These are phyloP conservation scores for Peterozyma toletana DNA, from an alignment of 805 yeast species.

Conservation along the genomic window DNA sequence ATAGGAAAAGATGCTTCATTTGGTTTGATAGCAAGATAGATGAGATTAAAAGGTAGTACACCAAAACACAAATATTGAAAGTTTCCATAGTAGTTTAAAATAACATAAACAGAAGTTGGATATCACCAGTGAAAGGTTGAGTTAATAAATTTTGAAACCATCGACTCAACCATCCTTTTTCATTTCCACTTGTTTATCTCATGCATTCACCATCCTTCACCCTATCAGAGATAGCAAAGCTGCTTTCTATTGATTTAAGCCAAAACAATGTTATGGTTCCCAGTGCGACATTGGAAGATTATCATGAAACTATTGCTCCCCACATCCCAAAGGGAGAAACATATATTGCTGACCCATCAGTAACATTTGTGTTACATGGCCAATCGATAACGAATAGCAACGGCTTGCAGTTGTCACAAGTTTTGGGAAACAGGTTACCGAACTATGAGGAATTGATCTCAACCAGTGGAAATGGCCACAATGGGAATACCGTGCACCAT, in stretches of 20 bases:
- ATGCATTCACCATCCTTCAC: too few species aligned
- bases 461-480: slow-evolving; percentile 2
- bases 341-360: slow-evolving; percentile 1
- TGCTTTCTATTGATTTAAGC: slow-evolving; percentile 1
- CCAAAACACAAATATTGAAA: too few species aligned
- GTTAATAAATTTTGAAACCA: too few species aligned
- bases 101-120: too few species aligned
- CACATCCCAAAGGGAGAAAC: slow-evolving; percentile 3
- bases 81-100: too few species aligned
- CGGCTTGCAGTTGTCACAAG: slow-evolving; percentile 22
- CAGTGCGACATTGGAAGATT: slow-evolving; percentile 2
- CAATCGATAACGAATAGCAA: slow-evolving; percentile 25
- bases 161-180: too few species aligned
- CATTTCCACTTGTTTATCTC: too few species aligned
- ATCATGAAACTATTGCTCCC: slow-evolving; percentile 5
- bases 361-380: slow-evolving; percentile 14
- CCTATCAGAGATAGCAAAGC: neutral
- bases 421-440: slow-evolving; percentile 21
- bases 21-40: neutral
- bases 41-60: too few species aligned
- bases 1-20: neutral
- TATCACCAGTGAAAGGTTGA: too few species aligned
- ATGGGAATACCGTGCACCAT: slow-evolving; percentile 1
- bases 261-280: slow-evolving; percentile 5
- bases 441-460: slow-evolving; percentile 24